Evolutionary conservation across 768 basidiomycete genomes (phyloP), one percentile per base, ranked within the genome.

Genomic region (Xerocomus brunneocitrinus): DNA sequence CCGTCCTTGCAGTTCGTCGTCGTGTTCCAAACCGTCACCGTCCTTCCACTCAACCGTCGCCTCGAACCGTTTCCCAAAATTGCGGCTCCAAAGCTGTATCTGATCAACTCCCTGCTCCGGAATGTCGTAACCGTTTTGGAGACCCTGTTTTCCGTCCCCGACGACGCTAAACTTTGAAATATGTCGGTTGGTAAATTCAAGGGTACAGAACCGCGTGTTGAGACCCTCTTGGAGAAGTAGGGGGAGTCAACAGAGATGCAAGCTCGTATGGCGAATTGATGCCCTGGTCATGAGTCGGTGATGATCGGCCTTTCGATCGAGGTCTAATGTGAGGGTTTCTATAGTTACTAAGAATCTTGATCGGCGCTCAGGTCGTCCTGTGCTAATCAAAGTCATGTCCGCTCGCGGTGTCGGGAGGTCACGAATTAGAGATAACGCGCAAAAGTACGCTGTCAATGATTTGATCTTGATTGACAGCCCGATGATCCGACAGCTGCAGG

Each of bases 141-240:
- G 60, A 7, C 66, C 71, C 16, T 62, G 62, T 34, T 58, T 61
- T 14, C 68, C 70, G 5, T 67, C 64, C 12, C 73, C 75, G 10
- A 60, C 55, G 19, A 84, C 73, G 25, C 59, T 60, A 51, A 79
- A 79, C 49, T 62, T 64, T 39, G 64, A 69, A 41, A 85, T 71
- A 6, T 75, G 72, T 54, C 58, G 61, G 39, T 70, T 71, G 53
- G 78, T 79, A 56, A 90, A 83, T 49, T 80, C 74, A 24, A 91
- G 58, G 47, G 78, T 67, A 62, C 89, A 90, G 14, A 74, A 74
- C 24, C 86, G 80, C 10, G 86, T 85, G 63, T 87, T 84, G 40
- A 64, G 67, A 10, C 84, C 87, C 43, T 69, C 19, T 19, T 19
- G 19, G 19, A 19, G 19, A 19, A 19, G 19, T 19, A 19, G 19